Evolutionary conservation across 305 asterid genomes (phyloP).

Genomic region (Fraxinus ornus): DNA sequence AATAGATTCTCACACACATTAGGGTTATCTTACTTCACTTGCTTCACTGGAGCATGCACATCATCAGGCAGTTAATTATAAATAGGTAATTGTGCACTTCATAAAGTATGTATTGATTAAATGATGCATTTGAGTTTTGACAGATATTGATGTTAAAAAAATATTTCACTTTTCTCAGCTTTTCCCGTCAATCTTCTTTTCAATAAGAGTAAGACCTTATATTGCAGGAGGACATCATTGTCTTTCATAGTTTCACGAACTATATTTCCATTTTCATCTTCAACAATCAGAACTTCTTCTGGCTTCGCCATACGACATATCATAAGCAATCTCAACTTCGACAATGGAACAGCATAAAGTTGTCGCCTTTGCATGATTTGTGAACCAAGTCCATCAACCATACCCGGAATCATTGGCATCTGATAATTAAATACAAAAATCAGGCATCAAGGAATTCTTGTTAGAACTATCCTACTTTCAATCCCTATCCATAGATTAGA

Average conservation of each 20-base stretch:
- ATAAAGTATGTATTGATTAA: no score
- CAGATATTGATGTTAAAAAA: neutral
- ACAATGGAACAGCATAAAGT: conserved; percentile 87
- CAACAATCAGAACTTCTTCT: conserved; percentile 95
- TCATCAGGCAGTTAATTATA: no score
- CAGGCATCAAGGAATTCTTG: conserved; percentile 7
- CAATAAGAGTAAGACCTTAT: conserved; percentile 52
- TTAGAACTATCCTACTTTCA: neutral
- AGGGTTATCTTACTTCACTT: neutral
- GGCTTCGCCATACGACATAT: conserved; percentile 99
- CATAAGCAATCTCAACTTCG: conserved; percentile 88
- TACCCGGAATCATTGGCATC: conserved; percentile 51
- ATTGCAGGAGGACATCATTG: conserved; percentile 94
- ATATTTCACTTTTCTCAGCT: neutral
- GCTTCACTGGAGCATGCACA: no score
- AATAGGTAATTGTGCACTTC: no score
- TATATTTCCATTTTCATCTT: conserved; percentile 98
- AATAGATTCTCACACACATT: neutral
- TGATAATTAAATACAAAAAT: conserved; percentile 36
- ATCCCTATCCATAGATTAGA: neutral
- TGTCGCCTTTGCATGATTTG: conserved; percentile 81
- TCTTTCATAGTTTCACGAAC: conserved; percentile 99
- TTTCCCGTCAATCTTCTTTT: neutral
- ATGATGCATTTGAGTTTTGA: no score
- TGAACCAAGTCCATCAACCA: conserved; percentile 46